Evolutionary conservation across 345 rosid species (phyloP).

Genomic region (Nasturtium officinale): DNA sequence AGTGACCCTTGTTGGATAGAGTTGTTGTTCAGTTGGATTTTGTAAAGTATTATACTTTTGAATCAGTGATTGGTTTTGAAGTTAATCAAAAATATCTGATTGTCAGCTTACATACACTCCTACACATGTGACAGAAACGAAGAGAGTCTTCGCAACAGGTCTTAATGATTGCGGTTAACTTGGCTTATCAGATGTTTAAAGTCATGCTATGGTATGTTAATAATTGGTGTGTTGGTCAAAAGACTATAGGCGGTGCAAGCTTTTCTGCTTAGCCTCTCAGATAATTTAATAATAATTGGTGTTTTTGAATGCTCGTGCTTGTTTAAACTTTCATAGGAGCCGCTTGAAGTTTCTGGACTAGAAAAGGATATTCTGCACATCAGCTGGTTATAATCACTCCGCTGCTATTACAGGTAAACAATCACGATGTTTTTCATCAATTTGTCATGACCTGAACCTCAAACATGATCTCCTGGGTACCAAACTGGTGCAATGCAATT

Average conservation of each 20-base stretch:
- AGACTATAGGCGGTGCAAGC: constrained; percentile 9
- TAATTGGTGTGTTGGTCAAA: constrained; percentile 12
- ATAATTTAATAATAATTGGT: background rate
- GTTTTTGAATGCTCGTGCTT: constrained; percentile 13
- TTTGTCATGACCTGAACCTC: background rate
- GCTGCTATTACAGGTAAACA: constrained; percentile 82
- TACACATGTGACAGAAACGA: constrained; percentile 57
- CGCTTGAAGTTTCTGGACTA: constrained; percentile 68
- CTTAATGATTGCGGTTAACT: constrained; percentile 94
- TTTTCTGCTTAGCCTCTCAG: constrained; percentile 5
- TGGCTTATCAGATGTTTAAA: constrained; percentile 51
- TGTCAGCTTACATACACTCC: constrained; percentile 32
- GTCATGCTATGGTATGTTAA: constrained; percentile 59
- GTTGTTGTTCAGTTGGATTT: background rate
- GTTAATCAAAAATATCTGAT: constrained; percentile 8
- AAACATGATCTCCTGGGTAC: background rate
- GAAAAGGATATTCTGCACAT: constrained; percentile 64
- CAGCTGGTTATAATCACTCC: constrained; percentile 93
- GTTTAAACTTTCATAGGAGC: constrained; percentile 57
- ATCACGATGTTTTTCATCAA: background rate
- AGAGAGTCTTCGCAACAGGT: constrained; percentile 84
- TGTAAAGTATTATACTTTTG: constrained; percentile 19
- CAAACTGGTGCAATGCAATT: background rate
- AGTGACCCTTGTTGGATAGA: background rate
- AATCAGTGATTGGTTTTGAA: constrained; percentile 14